Evolutionary conservation across 75 land plant species (phyloP).

Genomic region (Chamaecyparis obtusa): DNA sequence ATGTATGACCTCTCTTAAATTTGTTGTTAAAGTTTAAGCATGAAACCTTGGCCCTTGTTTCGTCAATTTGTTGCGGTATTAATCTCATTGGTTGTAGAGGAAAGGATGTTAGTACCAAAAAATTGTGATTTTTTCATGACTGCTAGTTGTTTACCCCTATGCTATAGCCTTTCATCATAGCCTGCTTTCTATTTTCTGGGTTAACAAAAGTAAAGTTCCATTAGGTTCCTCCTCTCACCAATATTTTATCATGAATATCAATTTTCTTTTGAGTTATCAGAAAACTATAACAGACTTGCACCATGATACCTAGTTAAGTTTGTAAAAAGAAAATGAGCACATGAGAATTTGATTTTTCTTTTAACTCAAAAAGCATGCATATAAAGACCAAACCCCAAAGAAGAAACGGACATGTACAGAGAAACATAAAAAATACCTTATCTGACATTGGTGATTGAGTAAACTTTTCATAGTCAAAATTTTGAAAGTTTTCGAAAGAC

Average conservation of each 20-base stretch:
- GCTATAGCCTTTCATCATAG: too few relatives aligned
- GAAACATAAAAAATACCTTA: conserved; percentile 38
- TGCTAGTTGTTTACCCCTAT: too few relatives aligned
- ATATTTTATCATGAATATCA: not conserved
- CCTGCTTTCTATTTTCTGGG: too few relatives aligned
- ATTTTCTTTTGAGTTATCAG: not conserved
- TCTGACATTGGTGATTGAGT: conserved; percentile 78
- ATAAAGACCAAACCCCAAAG: not conserved
- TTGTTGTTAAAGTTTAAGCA: too few relatives aligned
- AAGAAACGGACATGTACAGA: not conserved
- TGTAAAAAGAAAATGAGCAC: not conserved
- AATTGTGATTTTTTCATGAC: too few relatives aligned
- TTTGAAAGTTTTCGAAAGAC: conserved; percentile 34
- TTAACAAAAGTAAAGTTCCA: not conserved
- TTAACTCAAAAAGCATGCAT: not conserved
- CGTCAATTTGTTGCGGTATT: too few relatives aligned
- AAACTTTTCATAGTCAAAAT: conserved; percentile 86
- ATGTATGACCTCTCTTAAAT: too few relatives aligned
- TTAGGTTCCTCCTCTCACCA: not conserved
- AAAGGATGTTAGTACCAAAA: too few relatives aligned
- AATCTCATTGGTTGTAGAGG: too few relatives aligned
- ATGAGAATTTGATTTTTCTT: not conserved
- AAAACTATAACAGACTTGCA: not conserved
- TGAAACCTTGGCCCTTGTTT: too few relatives aligned
- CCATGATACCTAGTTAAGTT: not conserved